phyloP scores from a whole-genome alignment of 1,284 basidiomycete genomes.

The Ustilago crameri region DNA sequence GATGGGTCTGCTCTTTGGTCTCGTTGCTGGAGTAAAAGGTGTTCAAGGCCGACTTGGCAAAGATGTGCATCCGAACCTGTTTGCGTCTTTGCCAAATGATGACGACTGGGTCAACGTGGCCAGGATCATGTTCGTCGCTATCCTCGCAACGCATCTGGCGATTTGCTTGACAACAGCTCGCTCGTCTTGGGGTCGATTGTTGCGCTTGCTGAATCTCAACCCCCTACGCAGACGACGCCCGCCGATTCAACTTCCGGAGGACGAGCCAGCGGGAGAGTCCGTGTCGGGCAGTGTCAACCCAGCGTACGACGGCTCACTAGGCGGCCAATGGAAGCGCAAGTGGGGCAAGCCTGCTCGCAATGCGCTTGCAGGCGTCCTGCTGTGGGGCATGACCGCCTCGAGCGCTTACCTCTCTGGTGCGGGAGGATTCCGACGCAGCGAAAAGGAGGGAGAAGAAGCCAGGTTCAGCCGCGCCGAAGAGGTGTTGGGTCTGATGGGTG shows the following conservation, averaged over 20 bases:
- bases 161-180: constrained; percentile 63
- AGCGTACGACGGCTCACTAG: constrained; percentile 9
- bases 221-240: constrained; percentile 40
- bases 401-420: constrained; percentile 61
- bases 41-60: constrained; percentile 43
- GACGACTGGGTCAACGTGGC: constrained; percentile 59
- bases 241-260: constrained; percentile 22
- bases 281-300: not conserved
- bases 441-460: constrained; percentile 60
- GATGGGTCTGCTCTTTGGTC: constrained; percentile 51
- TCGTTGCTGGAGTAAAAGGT: constrained; percentile 57
- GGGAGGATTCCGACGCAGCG: constrained; percentile 55
- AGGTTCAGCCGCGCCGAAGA: constrained; percentile 60
- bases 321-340: constrained; percentile 37
- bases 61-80: constrained; percentile 58
- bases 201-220: constrained; percentile 55
- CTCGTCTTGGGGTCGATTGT: constrained; percentile 60
- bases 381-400: constrained; percentile 58
- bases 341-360: constrained; percentile 57
- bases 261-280: constrained; percentile 5
- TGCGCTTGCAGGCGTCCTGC: constrained; percentile 54
- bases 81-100: constrained; percentile 56
- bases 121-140: constrained; percentile 52
- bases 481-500: constrained; percentile 60
- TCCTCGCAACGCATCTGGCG: constrained; percentile 59